A percentile compares a stretch with the other conserved stretches of the same genome.
phyloP scores from a whole-genome alignment of 306 rosid species.

The Quercus dentata region DNA sequence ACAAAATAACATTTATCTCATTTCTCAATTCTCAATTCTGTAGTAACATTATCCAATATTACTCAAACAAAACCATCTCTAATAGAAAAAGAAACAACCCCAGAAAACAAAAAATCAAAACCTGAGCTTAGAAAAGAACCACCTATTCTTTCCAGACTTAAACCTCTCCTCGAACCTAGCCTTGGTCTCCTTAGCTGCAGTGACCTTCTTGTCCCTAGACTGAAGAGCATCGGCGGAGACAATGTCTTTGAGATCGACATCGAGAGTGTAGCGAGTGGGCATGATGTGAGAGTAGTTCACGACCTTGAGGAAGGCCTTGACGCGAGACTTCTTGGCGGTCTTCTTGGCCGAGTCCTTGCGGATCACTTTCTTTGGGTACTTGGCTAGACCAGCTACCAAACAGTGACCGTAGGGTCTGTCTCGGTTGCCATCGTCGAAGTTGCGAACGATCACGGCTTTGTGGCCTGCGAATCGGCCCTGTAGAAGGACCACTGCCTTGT shows the following conservation, averaged over 20 bases:
- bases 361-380: conserved; percentile 27
- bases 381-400: conserved; percentile 23
- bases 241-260: conserved; percentile 28
- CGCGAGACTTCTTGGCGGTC: conserved; percentile 20
- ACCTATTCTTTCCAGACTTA: conserved; percentile 31
- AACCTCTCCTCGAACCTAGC: conserved; percentile 29
- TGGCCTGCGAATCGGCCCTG: conserved; percentile 29
- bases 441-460: conserved; percentile 27
- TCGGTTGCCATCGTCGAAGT: conserved; percentile 30
- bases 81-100: neutral
- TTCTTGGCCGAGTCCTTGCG: conserved; percentile 33
- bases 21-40: neutral
- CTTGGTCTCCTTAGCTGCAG: conserved; percentile 26
- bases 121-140: conserved; percentile 33
- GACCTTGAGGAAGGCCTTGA: conserved; percentile 31
- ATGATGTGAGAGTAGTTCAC: conserved; percentile 25
- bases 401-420: conserved; percentile 34
- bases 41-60: neutral
- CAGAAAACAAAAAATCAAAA: neutral
- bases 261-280: conserved; percentile 37
- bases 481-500: conserved; percentile 26
- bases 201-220: conserved; percentile 19
- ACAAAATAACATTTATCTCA: too few species aligned
- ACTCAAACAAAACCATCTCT: too few species aligned
- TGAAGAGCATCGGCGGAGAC: conserved; percentile 13